phyloP scores from a whole-genome alignment of 1,284 basidiomycete genomes.

The Trichosporon sp. region DNA sequence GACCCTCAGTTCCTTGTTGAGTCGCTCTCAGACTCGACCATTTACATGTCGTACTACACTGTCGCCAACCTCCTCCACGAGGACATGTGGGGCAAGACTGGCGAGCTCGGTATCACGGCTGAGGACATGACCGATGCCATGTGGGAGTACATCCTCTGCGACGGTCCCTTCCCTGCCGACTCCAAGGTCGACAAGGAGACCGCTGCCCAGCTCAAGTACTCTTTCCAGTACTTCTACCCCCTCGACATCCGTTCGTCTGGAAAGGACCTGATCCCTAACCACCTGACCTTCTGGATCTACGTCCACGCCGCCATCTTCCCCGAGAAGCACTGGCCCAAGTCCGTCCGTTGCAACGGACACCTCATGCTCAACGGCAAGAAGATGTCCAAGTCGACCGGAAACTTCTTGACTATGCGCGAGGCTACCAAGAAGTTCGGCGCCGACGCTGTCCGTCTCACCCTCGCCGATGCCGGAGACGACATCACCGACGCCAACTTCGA shows the following conservation, averaged over 20 bases:
- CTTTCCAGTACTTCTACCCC: conserved; percentile 97
- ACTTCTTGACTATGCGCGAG: conserved; percentile 49
- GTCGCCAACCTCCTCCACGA: conserved; percentile 81
- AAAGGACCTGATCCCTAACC: conserved; percentile 95
- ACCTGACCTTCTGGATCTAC: conserved; percentile 92
- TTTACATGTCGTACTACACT: conserved; percentile 99
- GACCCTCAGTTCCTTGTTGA: conserved; percentile 95
- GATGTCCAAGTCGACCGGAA: conserved; percentile 92
- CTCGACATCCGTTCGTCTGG: conserved; percentile 98
- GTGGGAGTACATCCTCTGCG: conserved; percentile 89
- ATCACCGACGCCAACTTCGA: conserved; percentile 89
- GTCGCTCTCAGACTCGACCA: conserved; percentile 92
- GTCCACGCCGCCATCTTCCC: conserved; percentile 91
- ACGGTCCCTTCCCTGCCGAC: conserved; percentile 66
- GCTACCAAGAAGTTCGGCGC: conserved; percentile 49
- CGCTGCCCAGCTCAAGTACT: conserved; percentile 76
- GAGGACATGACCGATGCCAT: conserved; percentile 96
- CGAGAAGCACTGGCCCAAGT: conserved; percentile 85
- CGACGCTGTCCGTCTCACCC: conserved; percentile 73
- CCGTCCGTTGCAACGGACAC: conserved; percentile 94
- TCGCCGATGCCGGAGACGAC: conserved; percentile 96
- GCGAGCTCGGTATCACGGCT: conserved; percentile 75
- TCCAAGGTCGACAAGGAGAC: conserved; percentile 63
- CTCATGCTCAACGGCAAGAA: conserved; percentile 98
- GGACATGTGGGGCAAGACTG: conserved; percentile 71